Evolutionary conservation across 495 filamentous ascomycete species (phyloP), one percentile per base, ranked within the genome.

Genomic region (Daldinia childiae): DNA sequence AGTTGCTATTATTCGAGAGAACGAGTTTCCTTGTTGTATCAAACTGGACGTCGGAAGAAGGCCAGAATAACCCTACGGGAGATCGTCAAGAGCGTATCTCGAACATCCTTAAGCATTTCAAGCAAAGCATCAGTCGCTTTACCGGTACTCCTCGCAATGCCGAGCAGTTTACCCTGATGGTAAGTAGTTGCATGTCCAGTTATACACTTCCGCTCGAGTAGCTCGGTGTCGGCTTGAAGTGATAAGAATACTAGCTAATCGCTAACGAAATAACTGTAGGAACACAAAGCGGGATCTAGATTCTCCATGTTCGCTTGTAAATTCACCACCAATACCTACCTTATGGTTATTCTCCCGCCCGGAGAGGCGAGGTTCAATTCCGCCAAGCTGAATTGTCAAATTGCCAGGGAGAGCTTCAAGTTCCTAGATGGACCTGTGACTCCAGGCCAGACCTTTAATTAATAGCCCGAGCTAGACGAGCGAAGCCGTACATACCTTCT

Each of bases 71-170:
- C 77, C 95, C 96, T 6, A 93, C 90, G 64, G 89, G 90, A 48
- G 95, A 98, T 81, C 91, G 95, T 12, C 95, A 96, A 75, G 95
- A 99, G 83, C 91, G 95, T 66, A 90, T 99, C 62, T 92, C 88
- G 56, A 98, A 97, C 77, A 97, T 99, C 76, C 91, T 99, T 78
- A 99, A 99, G 79, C 92, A 93, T 41, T 97, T 97, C 81, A 98
- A 98, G 81, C 94, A 97, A 77, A 84, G 80, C 56, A 85, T 85
- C 43, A 82, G 80, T 50, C 79, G 81, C 54, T 84, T 81, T 66
- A 84, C 84, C 17, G 82, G 83, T 43, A 85, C 82, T 17, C 85
- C 83, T 32, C 83, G 85, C 55, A 87, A 86, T 62, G 82, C 85
- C 11, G 85, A 88, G 79, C 86, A 87, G 74, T 87, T 87, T 59